phyloP scores from a whole-genome alignment of 1,284 basidiomycete genomes.

The Cutaneotrichosporon sp. region DNA sequence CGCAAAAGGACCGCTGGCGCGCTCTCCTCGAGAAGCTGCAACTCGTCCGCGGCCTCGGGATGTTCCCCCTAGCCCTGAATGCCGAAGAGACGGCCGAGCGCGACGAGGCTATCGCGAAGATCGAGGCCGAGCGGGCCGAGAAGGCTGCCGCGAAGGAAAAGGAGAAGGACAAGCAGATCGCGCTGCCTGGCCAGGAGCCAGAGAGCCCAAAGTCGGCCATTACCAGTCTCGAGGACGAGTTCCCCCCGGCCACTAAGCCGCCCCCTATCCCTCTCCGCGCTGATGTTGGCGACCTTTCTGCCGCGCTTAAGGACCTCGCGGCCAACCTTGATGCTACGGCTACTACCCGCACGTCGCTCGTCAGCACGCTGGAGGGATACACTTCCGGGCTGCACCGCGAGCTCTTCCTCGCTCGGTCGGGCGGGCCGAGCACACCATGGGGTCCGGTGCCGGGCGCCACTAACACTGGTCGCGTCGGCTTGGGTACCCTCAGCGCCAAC shows the following conservation, averaged over 20 bases:
- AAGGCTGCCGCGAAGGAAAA: slow-evolving; percentile 4
- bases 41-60: slow-evolving; percentile 21
- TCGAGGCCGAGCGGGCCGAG: slow-evolving; percentile 14
- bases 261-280: slow-evolving; percentile 15
- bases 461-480: slow-evolving; percentile 25
- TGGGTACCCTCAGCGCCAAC: slow-evolving; percentile 38
- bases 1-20: slow-evolving; percentile 36
- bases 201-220: slow-evolving; percentile 8
- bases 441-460: slow-evolving; percentile 11
- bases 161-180: slow-evolving; percentile 15
- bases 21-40: slow-evolving; percentile 28
- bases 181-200: slow-evolving; percentile 11
- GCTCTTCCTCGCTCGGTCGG: slow-evolving; percentile 31
- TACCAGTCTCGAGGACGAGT: slow-evolving; percentile 7
- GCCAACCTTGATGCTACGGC: slow-evolving; percentile 40
- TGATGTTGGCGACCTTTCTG: slow-evolving; percentile 23
- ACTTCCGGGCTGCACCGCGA: slow-evolving; percentile 46
- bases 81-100: slow-evolving; percentile 4
- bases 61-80: slow-evolving; percentile 20
- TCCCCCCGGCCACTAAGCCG: slow-evolving; percentile 2
- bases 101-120: slow-evolving; percentile 5
- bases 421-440: slow-evolving; percentile 15
- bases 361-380: slow-evolving; percentile 47
- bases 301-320: slow-evolving; percentile 31
- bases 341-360: slow-evolving; percentile 49